A percentile compares a stretch with the other conserved stretches of the same genome.
These are phyloP conservation scores for Laetiporus sulphureus DNA, from an alignment of 1,284 basidiomycete species.

Conservation along the genomic window DNA sequence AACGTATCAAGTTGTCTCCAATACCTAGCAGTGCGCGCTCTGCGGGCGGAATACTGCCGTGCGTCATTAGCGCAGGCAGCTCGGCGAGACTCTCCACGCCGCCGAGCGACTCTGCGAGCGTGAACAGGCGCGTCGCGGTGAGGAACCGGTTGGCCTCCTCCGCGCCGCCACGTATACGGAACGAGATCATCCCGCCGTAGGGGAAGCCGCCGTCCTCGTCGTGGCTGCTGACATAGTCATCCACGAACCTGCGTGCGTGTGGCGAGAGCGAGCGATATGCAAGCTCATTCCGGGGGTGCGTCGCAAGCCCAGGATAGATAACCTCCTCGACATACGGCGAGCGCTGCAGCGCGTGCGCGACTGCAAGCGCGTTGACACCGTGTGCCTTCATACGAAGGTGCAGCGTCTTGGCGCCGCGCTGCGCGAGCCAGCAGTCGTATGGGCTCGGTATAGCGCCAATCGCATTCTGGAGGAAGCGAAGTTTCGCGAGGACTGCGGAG, in stretches of 20 bases:
- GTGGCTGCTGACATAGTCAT: slow-evolving; percentile 30
- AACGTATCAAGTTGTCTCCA: slow-evolving; percentile 71
- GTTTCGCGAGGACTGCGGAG: slow-evolving; percentile 37
- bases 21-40: slow-evolving; percentile 75
- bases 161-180: slow-evolving; percentile 56
- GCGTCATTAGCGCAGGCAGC: slow-evolving; percentile 83
- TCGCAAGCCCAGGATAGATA: slow-evolving; percentile 79
- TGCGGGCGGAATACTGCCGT: slow-evolving; percentile 66
- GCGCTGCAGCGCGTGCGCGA: slow-evolving; percentile 62
- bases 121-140: slow-evolving; percentile 63
- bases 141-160: slow-evolving; percentile 67
- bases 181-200: slow-evolving; percentile 81
- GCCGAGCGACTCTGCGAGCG: slow-evolving; percentile 86
- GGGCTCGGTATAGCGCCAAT: slow-evolving; percentile 85
- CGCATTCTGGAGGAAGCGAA: slow-evolving; percentile 91
- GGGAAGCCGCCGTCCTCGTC: slow-evolving; percentile 55
- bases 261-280: slow-evolving; percentile 62
- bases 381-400: slow-evolving; percentile 84
- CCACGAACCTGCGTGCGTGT: slow-evolving; percentile 66
- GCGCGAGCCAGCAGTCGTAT: slow-evolving; percentile 88
- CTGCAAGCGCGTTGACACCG: slow-evolving; percentile 74
- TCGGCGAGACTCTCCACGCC: slow-evolving; percentile 91
- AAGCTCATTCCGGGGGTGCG: slow-evolving; percentile 51
- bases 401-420: slow-evolving; percentile 89
- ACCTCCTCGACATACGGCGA: slow-evolving; percentile 67